A percentile compares a stretch with the other conserved stretches of the same genome.
Evolutionary conservation across 139 green algal species (phyloP).

Genomic region (Picochlorum sp.): DNA sequence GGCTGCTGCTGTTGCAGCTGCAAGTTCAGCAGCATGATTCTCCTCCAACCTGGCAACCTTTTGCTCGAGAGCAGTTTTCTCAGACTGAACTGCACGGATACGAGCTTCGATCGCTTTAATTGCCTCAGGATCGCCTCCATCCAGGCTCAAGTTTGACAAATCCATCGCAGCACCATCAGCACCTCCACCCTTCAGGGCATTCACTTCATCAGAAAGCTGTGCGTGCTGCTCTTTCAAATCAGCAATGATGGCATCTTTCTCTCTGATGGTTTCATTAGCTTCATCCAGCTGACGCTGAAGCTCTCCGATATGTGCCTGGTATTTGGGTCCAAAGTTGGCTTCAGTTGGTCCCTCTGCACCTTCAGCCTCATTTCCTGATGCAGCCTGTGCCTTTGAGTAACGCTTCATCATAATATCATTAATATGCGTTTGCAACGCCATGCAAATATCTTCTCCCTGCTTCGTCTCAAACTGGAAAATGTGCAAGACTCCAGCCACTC

Average conservation of each 20-base stretch:
- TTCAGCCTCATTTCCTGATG: conserved; percentile 14
- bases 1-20: conserved; percentile 11
- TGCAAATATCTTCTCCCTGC: conserved; percentile 95
- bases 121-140: conserved; percentile 31
- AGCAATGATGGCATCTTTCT: conserved; percentile 41
- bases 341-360: conserved; percentile 11
- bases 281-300: conserved; percentile 75
- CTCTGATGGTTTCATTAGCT: conserved; percentile 31
- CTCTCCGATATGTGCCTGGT: conserved; percentile 72
- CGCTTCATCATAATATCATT: conserved; percentile 97
- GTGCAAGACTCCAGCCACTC: conserved; percentile 89
- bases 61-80: conserved; percentile 55
- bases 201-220: conserved; percentile 46
- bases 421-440: conserved; percentile 97
- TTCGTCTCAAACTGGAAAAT: conserved; percentile 96
- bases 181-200: conserved; percentile 18
- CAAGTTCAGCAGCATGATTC: conserved; percentile 40
- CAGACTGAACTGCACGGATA: conserved; percentile 15
- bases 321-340: conserved; percentile 72
- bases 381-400: conserved; percentile 51
- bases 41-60: conserved; percentile 74
- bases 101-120: conserved; percentile 42
- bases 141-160: conserved; percentile 16
- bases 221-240: conserved; percentile 40
- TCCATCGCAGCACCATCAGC: conserved; percentile 2